Percentiles rank a stretch among this genome's conserved stretches.
These are phyloP conservation scores for Carex cristatella DNA, from an alignment of 176 grass and related monocot genomes.

Conservation along the genomic window DNA sequence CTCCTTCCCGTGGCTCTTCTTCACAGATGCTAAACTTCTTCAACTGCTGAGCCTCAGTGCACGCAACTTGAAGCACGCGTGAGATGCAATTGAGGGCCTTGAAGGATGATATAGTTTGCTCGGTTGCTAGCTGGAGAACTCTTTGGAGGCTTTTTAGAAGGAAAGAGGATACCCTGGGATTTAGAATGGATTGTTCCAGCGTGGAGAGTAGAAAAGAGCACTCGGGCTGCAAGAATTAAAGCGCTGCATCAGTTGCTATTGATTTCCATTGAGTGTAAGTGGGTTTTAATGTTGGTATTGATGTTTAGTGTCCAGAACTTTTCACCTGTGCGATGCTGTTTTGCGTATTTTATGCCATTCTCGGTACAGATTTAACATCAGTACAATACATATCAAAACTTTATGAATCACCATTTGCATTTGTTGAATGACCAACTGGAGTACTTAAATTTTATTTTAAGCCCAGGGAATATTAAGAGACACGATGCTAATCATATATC, in stretches of 20 bases:
- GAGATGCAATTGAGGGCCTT: slow-evolving; percentile 64
- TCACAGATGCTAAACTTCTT: slow-evolving; percentile 42
- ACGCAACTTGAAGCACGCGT: slow-evolving; percentile 71
- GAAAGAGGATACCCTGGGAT: slow-evolving; percentile 56
- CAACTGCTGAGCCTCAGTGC: slow-evolving; percentile 65
- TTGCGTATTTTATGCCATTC: neutral
- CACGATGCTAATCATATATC: neutral
- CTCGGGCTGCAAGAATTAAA: slow-evolving; percentile 73
- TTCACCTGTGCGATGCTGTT: neutral
- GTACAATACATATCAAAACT: neutral
- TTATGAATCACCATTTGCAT: neutral
- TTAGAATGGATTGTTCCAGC: slow-evolving; percentile 56
- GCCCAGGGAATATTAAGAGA: neutral
- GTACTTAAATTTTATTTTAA: neutral
- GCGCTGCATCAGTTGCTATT: slow-evolving; percentile 21
- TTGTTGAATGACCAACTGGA: neutral
- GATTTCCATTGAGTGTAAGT: slow-evolving; percentile 18
- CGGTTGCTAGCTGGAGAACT: slow-evolving; percentile 71
- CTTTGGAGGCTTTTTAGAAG: slow-evolving; percentile 82
- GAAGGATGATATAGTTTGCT: slow-evolving; percentile 77
- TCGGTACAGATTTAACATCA: neutral
- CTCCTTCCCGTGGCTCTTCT: slow-evolving; percentile 30
- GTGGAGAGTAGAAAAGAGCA: slow-evolving; percentile 64
- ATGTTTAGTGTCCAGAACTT: neutral
- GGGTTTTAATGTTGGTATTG: neutral